These are phyloP conservation scores for Agaricus blazei DNA, from an alignment of 768 basidiomycete genomes.

Conservation along the genomic window DNA sequence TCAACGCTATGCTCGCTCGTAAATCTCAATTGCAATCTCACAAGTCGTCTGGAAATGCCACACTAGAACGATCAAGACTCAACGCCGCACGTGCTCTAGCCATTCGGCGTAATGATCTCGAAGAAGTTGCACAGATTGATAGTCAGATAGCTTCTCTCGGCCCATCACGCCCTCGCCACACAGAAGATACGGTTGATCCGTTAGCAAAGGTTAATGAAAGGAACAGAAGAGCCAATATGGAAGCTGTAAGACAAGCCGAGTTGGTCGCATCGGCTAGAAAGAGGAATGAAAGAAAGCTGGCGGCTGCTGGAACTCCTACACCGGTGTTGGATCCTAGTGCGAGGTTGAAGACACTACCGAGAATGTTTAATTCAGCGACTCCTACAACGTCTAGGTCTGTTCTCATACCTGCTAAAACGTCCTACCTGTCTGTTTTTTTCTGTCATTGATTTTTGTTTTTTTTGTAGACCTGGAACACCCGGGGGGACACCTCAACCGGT, in stretches of 20 bases:
- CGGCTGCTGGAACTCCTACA: conserved; percentile 34
- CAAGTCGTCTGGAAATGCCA: conserved; percentile 30
- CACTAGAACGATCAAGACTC: conserved; percentile 63
- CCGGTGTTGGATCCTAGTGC: conserved; percentile 50
- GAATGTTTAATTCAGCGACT: conserved; percentile 45
- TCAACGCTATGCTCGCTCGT: conserved; percentile 71
- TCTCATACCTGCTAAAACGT: conserved; percentile 1
- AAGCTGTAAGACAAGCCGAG: conserved; percentile 76
- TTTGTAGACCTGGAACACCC: conserved; percentile 41
- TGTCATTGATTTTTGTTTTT: conserved; percentile 1
- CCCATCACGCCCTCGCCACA: conserved; percentile 13
- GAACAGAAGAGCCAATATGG: conserved; percentile 80
- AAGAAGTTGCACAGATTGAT: conserved; percentile 59
- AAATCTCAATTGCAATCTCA: conserved; percentile 41
- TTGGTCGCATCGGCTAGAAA: conserved; percentile 63
- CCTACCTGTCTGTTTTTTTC: background rate
- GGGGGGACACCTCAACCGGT: conserved; percentile 20
- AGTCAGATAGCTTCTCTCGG: conserved; percentile 52
- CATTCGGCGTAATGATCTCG: conserved; percentile 61
- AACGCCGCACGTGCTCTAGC: conserved; percentile 73
- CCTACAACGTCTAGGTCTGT: conserved; percentile 58
- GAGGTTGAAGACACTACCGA: conserved; percentile 59
- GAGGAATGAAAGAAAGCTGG: conserved; percentile 59
- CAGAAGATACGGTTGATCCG: conserved; percentile 36
- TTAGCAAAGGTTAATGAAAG: conserved; percentile 85